Base-by-base conservation (phyloP, 306 rosid genomes). In the Casuarina cunninghamiana region DNA sequence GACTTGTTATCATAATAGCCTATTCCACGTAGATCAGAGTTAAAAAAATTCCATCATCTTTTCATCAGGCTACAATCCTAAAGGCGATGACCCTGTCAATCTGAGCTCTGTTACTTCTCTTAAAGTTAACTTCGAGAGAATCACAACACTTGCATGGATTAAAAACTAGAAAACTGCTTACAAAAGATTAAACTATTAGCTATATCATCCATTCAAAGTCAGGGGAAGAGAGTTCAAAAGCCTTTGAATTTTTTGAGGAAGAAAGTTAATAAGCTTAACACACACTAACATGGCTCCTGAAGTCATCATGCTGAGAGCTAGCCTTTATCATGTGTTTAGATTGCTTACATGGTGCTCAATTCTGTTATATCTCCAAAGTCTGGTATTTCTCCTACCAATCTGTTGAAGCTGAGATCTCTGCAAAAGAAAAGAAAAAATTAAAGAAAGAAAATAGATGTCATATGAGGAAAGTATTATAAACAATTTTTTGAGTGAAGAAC, bases 341-440 rank as follows among this genome's bases (percentile, higher is more conserved):
- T 66, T 66, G 71, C 50, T 77, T 77, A 82, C 85, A 82, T 82
- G 57, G 69, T 62, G 43, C 45, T 53, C 76, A 82, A 73, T 10
- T 3, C 0, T 15, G 17, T 57, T 45, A 77, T 54, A 66, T 10
- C 51, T 12, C 13, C 75, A 66, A 73, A 32, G 55, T 82, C 13
- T 57, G 82, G 78, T 65, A 82, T 55, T 50, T 26, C 50, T 39
- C 76, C 85, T 54, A 66, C 66, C 67, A 82, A 46, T 39, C 67
- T 77, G 75, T 82, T 82, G 75, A 82, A 82, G 66, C 85, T 82
- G 37, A 82, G 79, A 77, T 82, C 82, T 32, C 78, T 82, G 48
- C 58, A 26, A 13, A 32, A 42, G 48, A 45, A 39, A 70, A n/a
- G 17, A 2, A 10, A 3, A 9, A 41, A 46, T 7, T 46, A 12